Evolutionary conservation across 1,139 yeast genomes (phyloP).

Genomic region (Candida tunisiensis): DNA sequence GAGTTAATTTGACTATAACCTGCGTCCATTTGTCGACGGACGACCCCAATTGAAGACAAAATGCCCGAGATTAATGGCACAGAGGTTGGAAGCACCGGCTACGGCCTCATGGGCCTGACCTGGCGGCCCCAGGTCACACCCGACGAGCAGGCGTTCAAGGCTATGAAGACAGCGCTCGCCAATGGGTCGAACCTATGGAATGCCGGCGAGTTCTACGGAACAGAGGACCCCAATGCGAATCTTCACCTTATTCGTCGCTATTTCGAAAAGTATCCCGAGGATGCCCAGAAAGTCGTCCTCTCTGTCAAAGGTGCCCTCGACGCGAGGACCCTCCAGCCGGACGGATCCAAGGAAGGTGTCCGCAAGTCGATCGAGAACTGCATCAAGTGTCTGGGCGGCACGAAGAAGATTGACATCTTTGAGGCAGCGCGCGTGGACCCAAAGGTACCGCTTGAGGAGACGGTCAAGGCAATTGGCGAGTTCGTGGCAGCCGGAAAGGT

Average conservation of each 20-base stretch:
- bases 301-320: slow-evolving; percentile 53
- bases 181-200: slow-evolving; percentile 34
- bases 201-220: slow-evolving; percentile 68
- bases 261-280: slow-evolving; percentile 37
- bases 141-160: slow-evolving; percentile 28
- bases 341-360: slow-evolving; percentile 32
- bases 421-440: slow-evolving; percentile 56
- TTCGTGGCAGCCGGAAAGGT: slow-evolving; percentile 21
- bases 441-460: slow-evolving; percentile 20
- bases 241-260: slow-evolving; percentile 39
- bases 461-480: slow-evolving; percentile 12
- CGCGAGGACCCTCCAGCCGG: slow-evolving; percentile 23
- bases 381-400: slow-evolving; percentile 26
- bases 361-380: slow-evolving; percentile 33
- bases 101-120: slow-evolving; percentile 50
- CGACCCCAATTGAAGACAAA: too few species aligned
- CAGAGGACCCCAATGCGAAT: slow-evolving; percentile 27
- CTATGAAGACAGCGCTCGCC: slow-evolving; percentile 30
- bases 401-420: slow-evolving; percentile 31
- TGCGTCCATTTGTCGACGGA: too few species aligned
- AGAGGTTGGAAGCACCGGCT: slow-evolving; percentile 22
- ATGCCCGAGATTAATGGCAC: too few species aligned
- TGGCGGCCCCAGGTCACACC: slow-evolving; percentile 29
- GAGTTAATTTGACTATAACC: too few species aligned
- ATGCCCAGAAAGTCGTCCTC: slow-evolving; percentile 33